Evolutionary conservation across 2,329 filamentous ascomycete genomes (phyloP).

Genomic region (Talaromyces marneffei): DNA sequence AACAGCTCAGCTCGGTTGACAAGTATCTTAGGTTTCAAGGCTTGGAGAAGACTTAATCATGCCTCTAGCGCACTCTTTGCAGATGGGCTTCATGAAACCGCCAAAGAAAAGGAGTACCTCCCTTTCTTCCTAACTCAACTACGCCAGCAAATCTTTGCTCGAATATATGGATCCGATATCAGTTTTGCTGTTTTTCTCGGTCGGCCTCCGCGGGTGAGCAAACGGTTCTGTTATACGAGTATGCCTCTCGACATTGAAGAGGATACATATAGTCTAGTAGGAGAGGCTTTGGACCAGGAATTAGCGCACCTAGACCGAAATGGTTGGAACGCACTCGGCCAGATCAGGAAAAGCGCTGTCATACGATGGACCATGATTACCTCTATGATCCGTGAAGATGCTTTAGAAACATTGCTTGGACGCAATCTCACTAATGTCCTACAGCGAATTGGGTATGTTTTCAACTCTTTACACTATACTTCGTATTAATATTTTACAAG

Average conservation of each 20-base stretch:
- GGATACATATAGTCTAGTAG: conserved; percentile 4
- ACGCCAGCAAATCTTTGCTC: conserved; percentile 12
- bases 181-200: conserved; percentile 14
- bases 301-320: conserved; percentile 5
- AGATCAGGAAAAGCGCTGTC: conserved; percentile 10
- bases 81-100: conserved; percentile 11
- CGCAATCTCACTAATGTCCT: conserved; percentile 7
- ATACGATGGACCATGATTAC: conserved; percentile 13
- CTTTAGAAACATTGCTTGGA: conserved; percentile 11
- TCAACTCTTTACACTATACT: neutral
- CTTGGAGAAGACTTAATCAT: conserved; percentile 12
- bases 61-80: conserved; percentile 12
- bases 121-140: conserved; percentile 11
- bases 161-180: conserved; percentile 14
- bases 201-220: conserved; percentile 12
- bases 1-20: neutral
- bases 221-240: conserved; percentile 11
- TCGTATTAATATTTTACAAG: neutral
- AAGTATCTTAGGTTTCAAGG: conserved; percentile 9
- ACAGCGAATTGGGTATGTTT: conserved; percentile 10
- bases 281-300: conserved; percentile 3
- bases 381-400: conserved; percentile 12
- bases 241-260: conserved; percentile 14
- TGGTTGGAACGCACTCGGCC: conserved; percentile 11
- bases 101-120: conserved; percentile 6